Evolutionary conservation across 495 filamentous ascomycete genomes (phyloP).

Genomic region (Neurospora sp.): DNA sequence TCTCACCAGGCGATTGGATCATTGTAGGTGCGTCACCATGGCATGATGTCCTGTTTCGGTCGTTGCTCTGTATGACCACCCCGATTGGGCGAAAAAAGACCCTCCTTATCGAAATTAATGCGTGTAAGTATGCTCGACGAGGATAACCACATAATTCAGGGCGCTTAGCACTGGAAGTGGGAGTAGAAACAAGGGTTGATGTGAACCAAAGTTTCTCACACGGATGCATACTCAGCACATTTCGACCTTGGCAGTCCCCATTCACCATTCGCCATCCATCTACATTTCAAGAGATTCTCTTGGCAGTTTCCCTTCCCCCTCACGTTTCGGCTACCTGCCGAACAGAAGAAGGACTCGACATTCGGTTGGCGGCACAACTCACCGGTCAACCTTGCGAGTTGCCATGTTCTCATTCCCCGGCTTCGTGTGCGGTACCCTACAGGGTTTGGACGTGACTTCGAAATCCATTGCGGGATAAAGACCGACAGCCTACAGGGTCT

Average conservation of each 20-base stretch:
- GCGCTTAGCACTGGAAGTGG: background rate
- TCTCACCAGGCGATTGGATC: background rate
- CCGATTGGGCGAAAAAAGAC: background rate
- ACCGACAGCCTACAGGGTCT: background rate
- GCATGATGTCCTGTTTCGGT: background rate
- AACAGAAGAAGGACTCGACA: background rate
- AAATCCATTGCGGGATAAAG: background rate
- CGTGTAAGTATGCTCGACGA: background rate
- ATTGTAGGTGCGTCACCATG: background rate
- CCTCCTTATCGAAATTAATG: background rate
- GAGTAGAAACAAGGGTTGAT: background rate
- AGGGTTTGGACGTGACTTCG: background rate
- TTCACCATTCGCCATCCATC: background rate
- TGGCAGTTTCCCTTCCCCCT: background rate
- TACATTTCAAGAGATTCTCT: background rate
- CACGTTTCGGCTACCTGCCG: background rate
- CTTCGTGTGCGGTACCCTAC: background rate
- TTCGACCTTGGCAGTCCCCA: background rate
- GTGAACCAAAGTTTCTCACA: background rate
- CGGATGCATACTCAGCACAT: background rate
- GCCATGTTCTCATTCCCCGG: background rate
- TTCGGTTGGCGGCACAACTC: background rate
- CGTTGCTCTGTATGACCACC: background rate
- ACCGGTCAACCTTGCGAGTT: background rate
- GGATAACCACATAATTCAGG: background rate